Evolutionary conservation across 2,329 filamentous ascomycete species (phyloP).

Genomic region (Fusarium protoensiforme): DNA sequence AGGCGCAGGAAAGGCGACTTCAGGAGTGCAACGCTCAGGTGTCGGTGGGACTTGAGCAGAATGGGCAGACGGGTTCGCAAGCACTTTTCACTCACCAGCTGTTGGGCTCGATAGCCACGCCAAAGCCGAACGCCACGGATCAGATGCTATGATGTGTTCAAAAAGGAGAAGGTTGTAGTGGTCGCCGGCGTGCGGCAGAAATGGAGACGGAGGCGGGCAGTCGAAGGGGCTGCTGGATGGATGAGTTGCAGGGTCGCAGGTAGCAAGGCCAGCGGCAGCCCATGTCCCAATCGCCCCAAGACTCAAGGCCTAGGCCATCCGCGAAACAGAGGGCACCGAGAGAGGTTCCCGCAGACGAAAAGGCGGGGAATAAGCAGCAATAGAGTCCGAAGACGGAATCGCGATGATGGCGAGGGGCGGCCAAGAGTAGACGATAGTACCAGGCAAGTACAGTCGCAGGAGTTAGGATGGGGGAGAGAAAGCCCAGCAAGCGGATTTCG

Average conservation of each 20-base stretch:
- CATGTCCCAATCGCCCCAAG: conserved; percentile 53
- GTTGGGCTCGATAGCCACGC: conserved; percentile 28
- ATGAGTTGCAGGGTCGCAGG: conserved; percentile 44
- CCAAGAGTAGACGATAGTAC: conserved; percentile 15
- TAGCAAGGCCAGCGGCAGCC: conserved; percentile 49
- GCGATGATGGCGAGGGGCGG: conserved; percentile 29
- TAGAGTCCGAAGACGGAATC: conserved; percentile 30
- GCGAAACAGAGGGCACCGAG: conserved; percentile 27
- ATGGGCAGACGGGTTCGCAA: conserved; percentile 3
- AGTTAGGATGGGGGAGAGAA: conserved; percentile 27
- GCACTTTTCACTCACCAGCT: conserved; percentile 34
- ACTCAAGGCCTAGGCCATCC: conserved; percentile 51
- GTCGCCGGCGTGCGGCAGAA: conserved; percentile 34
- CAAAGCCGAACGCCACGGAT: conserved; percentile 8
- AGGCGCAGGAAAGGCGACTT: conserved; percentile 5
- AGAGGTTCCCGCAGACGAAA: conserved; percentile 13
- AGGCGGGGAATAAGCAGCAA: conserved; percentile 29
- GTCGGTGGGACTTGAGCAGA: conserved; percentile 4
- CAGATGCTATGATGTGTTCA: conserved; percentile 11
- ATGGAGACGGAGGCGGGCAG: conserved; percentile 26
- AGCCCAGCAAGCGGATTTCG: conserved; percentile 32
- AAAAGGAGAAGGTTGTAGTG: background rate
- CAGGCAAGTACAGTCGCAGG: conserved; percentile 31
- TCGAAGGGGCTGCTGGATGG: conserved; percentile 37
- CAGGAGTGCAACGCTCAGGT: conserved; percentile 10